These are phyloP conservation scores for Dalbergia oliveri DNA, from an alignment of 306 rosid species.

Conservation along the genomic window DNA sequence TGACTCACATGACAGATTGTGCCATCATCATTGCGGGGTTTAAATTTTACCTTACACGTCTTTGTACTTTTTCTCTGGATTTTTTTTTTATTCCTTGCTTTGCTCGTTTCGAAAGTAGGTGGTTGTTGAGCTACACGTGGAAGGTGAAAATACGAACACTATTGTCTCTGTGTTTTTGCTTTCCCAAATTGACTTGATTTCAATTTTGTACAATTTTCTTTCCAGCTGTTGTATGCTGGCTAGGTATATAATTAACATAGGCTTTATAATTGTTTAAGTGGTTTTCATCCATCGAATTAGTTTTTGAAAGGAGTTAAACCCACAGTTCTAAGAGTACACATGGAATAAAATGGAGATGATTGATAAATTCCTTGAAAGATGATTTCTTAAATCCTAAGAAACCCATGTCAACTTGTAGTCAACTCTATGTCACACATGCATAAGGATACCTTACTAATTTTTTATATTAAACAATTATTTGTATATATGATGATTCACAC, in stretches of 20 bases:
- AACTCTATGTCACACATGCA: not conserved
- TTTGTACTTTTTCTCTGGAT: not conserved
- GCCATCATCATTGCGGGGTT: not conserved
- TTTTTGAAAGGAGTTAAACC: no score
- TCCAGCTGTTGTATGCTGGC: not conserved
- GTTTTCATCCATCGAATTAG: no score
- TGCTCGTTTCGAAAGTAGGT: not conserved
- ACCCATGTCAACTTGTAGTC: not conserved
- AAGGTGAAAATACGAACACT: not conserved
- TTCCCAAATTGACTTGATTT: not conserved
- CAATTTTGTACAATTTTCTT: not conserved
- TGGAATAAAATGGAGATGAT: not conserved
- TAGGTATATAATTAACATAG: no score
- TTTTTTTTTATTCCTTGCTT: not conserved
- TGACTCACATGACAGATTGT: slow-evolving; percentile 21
- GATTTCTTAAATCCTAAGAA: slow-evolving; percentile 15
- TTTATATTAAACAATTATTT: not conserved
- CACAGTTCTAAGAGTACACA: no score
- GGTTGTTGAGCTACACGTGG: slow-evolving; percentile 1
- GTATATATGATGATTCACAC: not conserved
- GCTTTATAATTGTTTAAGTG: no score
- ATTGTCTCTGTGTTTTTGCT: not conserved
- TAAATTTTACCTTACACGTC: not conserved
- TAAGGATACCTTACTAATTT: not conserved
- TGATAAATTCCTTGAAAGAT: not conserved